Evolutionary conservation across 768 basidiomycete genomes (phyloP).

Genomic region (Lactifluus pinguis): DNA sequence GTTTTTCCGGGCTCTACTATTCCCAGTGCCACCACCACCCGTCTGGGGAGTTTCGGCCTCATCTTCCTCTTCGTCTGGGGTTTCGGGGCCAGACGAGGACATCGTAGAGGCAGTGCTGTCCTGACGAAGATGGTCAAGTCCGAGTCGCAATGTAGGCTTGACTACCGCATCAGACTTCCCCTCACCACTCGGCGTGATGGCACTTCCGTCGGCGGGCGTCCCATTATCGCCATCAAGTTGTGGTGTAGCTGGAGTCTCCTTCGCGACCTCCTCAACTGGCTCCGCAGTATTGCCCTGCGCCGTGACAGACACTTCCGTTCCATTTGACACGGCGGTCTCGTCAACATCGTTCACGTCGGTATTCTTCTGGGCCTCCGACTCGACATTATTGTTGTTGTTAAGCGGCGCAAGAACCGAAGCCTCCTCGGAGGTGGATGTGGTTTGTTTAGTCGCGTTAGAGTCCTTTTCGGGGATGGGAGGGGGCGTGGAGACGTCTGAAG

Average conservation of each 20-base stretch:
- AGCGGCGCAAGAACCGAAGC: background rate
- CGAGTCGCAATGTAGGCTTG: background rate
- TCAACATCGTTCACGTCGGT: background rate
- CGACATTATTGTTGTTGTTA: background rate
- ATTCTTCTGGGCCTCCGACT: background rate
- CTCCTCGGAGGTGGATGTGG: background rate
- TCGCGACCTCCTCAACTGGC: background rate
- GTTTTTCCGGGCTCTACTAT: background rate
- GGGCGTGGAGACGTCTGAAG: background rate
- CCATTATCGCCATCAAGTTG: background rate
- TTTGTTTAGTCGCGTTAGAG: background rate
- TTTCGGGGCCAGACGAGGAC: background rate
- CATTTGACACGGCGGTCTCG: background rate
- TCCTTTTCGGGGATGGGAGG: background rate
- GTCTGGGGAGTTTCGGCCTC: background rate
- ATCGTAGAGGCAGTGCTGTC: conserved; percentile 3
- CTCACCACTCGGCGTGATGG: background rate
- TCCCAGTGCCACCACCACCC: background rate
- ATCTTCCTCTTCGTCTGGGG: conserved; percentile 4
- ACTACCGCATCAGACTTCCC: background rate
- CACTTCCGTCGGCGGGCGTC: background rate
- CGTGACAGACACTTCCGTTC: background rate
- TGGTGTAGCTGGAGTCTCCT: background rate
- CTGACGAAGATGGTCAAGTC: background rate
- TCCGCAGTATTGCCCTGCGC: background rate